Base-by-base conservation (phyloP, 73 alveolate species). In the Paramecium primaurelia region DNA sequence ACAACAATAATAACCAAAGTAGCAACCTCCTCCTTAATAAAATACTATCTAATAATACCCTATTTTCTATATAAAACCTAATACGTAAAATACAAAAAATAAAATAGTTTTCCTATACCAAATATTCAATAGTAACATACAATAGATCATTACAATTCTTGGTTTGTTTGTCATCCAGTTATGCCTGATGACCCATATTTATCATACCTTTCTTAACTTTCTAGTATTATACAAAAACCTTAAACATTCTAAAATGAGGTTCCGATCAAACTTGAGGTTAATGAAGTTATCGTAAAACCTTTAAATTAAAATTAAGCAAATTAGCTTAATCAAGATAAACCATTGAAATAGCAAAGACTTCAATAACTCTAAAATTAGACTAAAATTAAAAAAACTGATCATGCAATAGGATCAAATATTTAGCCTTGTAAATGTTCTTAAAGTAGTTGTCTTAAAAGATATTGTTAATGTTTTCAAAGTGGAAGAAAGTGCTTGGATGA, bases 401-500 rank as follows among this genome's bases (percentile, higher is more conserved):
- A 54, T 18, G 2, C 6, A 1, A 2, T 16, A 54, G 34, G 8
- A 7, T 18, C 9, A n/a, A 8, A 54, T 16, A 54, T 54, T 0
- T 54, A n/a, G 18, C 77, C 77, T n/a, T 80, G 91, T 47, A 44
- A 80, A 0, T 80, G 91, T 25, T 32, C 77, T n/a, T 20, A 80
- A 7, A 45, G 77, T 32, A 47, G n/a, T 11, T 77, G 89, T 77
- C 71, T 80, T 10, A 45, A 80, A 45, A n/a, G 91, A 26, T 45
- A 80, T 25, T 80, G 77, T 47, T 25, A 42, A 7, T 45, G 77
- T 26, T 80, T 80, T 22, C 77, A 80, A 3, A 45, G 36, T 25
- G 91, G 77, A 8, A 22, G 54, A 28, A 26, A 6, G 77, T 80
- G 91, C 49, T 11, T 47, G 8, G 49, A 80, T 8, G 30, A 80